These are phyloP conservation scores for Cladophialophora chaetospira DNA, from an alignment of 2,329 filamentous ascomycete species.

Conservation along the genomic window DNA sequence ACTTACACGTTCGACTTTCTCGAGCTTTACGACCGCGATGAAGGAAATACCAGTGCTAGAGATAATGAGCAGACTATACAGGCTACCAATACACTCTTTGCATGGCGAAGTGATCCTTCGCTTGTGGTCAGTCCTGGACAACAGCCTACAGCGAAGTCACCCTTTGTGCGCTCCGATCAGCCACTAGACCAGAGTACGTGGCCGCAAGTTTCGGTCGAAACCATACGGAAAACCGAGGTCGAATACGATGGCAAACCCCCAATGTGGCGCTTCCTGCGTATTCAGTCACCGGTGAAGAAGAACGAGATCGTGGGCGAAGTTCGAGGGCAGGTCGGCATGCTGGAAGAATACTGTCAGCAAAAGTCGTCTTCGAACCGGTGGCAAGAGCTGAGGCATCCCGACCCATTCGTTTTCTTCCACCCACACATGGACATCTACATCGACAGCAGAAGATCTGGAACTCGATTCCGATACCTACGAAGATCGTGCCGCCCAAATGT, in stretches of 20 bases:
- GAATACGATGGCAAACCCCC: constrained; percentile 60
- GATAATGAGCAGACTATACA: constrained; percentile 78
- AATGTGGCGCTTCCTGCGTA: constrained; percentile 65
- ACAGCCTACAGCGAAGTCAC: constrained; percentile 59
- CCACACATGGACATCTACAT: constrained; percentile 88
- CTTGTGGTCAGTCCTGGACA: constrained; percentile 67
- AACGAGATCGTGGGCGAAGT: constrained; percentile 69
- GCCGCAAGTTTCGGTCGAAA: constrained; percentile 55
- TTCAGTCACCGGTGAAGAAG: constrained; percentile 53
- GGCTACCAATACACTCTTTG: constrained; percentile 72
- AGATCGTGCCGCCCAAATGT: constrained; percentile 91
- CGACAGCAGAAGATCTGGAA: constrained; percentile 86
- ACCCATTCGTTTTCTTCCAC: constrained; percentile 83
- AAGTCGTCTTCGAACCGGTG: constrained; percentile 61
- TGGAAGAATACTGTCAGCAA: constrained; percentile 70
- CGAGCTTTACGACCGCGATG: constrained; percentile 68
- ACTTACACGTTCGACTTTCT: constrained; percentile 76
- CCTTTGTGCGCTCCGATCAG: constrained; percentile 66
- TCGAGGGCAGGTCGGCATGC: constrained; percentile 73
- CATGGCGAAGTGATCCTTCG: constrained; percentile 76
- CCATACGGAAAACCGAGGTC: constrained; percentile 52
- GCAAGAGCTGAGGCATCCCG: constrained; percentile 61
- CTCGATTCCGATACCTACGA: constrained; percentile 81
- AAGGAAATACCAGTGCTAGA: constrained; percentile 52
- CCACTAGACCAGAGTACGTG: constrained; percentile 57